A percentile compares a stretch with the other conserved stretches of the same genome.
Evolutionary conservation across 805 yeast species (phyloP).

Genomic region (Lachancea thermotolerans): DNA sequence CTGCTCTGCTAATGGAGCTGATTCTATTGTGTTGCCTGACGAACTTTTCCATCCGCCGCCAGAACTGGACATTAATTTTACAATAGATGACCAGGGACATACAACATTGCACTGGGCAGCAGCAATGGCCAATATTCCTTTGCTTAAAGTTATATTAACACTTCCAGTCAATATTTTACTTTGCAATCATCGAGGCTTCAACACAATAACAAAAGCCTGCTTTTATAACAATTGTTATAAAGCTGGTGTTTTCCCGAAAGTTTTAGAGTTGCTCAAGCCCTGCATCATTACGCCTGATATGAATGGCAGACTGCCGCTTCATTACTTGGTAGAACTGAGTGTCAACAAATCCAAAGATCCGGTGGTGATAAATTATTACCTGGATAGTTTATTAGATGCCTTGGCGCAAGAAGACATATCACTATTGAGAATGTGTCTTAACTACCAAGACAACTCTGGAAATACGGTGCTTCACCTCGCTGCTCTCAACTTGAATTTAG

Average conservation of each 20-base stretch:
- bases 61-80: constrained; percentile 56
- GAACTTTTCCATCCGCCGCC: constrained; percentile 51
- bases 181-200: constrained; percentile 53
- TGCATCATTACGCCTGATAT: constrained; percentile 67
- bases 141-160: constrained; percentile 48
- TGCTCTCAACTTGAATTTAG: constrained; percentile 31
- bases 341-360: constrained; percentile 42
- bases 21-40: constrained; percentile 22
- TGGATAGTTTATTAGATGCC: constrained; percentile 42
- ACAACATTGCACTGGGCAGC: constrained; percentile 83
- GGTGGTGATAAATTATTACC: constrained; percentile 48
- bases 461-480: constrained; percentile 84
- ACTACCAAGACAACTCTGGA: constrained; percentile 76
- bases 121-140: constrained; percentile 61
- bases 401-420: constrained; percentile 35
- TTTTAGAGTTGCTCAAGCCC: constrained; percentile 53
- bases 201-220: constrained; percentile 60
- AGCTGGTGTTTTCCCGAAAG: constrained; percentile 48
- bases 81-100: constrained; percentile 75
- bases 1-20: constrained; percentile 23
- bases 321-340: constrained; percentile 54
- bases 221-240: constrained; percentile 70
- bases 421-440: constrained; percentile 50
- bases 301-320: constrained; percentile 67
- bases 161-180: constrained; percentile 56